A percentile compares a stretch with the other conserved stretches of the same genome.
phyloP scores from a whole-genome alignment of 495 filamentous ascomycete genomes.

The Penicillium lagena region DNA sequence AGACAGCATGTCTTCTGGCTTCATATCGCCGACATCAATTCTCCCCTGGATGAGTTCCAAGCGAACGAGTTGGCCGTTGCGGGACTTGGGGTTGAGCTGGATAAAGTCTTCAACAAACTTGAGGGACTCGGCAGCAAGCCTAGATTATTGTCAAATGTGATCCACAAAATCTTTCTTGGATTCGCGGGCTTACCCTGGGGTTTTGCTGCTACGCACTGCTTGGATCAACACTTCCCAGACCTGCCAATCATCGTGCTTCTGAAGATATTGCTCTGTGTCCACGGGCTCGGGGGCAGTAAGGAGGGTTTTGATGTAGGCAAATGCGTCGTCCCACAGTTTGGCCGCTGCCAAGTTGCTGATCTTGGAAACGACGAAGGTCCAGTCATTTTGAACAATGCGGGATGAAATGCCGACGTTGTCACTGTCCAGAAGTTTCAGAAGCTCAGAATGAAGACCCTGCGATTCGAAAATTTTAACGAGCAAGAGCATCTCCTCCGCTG shows the following conservation, averaged over 20 bases:
- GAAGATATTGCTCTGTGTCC: constrained; percentile 23
- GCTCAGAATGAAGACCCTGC: constrained; percentile 39
- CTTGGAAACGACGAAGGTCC: constrained; percentile 41
- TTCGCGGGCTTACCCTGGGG: constrained; percentile 23
- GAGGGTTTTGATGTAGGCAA: constrained; percentile 34
- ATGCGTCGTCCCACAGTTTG: constrained; percentile 40
- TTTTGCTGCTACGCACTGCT: constrained; percentile 21
- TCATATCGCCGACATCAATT: constrained; percentile 23
- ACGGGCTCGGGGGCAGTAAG: constrained; percentile 30
- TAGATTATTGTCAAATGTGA: constrained; percentile 4
- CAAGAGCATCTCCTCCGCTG: constrained; percentile 47
- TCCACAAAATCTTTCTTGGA: background rate
- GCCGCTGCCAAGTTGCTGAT: constrained; percentile 36
- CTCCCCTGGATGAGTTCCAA: constrained; percentile 21
- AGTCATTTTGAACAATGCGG: constrained; percentile 45
- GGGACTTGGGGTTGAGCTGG: constrained; percentile 31
- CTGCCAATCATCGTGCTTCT: constrained; percentile 50
- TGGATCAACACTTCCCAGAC: constrained; percentile 44
- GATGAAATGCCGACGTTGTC: constrained; percentile 44
- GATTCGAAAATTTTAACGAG: constrained; percentile 46
- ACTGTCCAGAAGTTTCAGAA: constrained; percentile 44
- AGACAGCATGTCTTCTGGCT: constrained; percentile 28
- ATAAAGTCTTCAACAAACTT: constrained; percentile 31
- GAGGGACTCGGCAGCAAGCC: constrained; percentile 21
- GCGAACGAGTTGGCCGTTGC: constrained; percentile 42